Conservation (phyloP, 2,329 filamentous ascomycete species). For the Pseudocercospora cruenta region DNA sequence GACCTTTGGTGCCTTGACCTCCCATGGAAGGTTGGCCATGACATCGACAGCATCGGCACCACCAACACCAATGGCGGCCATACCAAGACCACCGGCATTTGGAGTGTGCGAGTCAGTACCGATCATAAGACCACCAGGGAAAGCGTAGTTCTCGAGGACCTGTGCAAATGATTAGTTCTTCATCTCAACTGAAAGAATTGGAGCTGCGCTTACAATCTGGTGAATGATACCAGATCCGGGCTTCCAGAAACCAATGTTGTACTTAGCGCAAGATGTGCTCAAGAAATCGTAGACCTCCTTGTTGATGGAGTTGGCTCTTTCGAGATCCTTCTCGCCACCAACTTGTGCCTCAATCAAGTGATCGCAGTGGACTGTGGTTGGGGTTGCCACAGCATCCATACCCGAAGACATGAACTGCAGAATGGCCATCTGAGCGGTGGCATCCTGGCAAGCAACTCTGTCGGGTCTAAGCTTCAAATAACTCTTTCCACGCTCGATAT, state of each 20-base stretch:
- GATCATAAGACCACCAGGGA: constrained; percentile 96
- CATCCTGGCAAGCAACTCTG: constrained; percentile 98
- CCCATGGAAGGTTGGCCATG: constrained; percentile 96
- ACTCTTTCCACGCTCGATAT: constrained; percentile 92
- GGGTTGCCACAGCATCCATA: constrained; percentile 93
- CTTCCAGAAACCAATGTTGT: constrained; percentile 99
- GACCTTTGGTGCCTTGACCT: constrained; percentile 95
- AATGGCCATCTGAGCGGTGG: constrained; percentile 99
- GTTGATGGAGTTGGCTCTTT: constrained; percentile 88
- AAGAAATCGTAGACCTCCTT: constrained; percentile 96
- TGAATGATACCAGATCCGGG: constrained; percentile 99
- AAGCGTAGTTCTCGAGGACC: constrained; percentile 92
- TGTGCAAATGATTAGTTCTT: neutral
- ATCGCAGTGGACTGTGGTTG: constrained; percentile 95
- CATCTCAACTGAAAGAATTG: neutral
- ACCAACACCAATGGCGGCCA: constrained; percentile 90
- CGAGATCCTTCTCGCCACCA: constrained; percentile 91
- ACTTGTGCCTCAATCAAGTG: constrained; percentile 98
- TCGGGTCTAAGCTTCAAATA: constrained; percentile 97
- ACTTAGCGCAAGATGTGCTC: constrained; percentile 91
- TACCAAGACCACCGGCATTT: constrained; percentile 94
- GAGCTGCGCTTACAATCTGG: constrained; percentile 71
- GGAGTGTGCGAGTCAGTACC: constrained; percentile 98
- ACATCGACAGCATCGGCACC: constrained; percentile 98
- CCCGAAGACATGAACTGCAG: constrained; percentile 99